Percentiles rank a stretch among this genome's conserved stretches.
Evolutionary conservation across 192 early-diverging fungal species (phyloP).

Genomic region (Linderina pennispora): DNA sequence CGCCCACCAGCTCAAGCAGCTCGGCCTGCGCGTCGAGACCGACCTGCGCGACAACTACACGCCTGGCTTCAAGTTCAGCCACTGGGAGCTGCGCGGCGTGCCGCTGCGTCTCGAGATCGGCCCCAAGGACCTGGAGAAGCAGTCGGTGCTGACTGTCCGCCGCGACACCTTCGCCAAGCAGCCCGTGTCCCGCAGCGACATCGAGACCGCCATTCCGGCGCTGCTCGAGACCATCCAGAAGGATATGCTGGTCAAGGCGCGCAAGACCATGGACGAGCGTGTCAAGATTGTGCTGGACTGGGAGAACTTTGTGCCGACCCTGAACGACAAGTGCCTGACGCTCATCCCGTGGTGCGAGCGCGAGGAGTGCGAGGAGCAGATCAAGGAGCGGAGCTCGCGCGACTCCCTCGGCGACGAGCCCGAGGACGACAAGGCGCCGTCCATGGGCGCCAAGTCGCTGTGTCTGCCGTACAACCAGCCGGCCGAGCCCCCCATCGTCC

Average conservation of each 20-base stretch:
- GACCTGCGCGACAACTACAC: conserved; percentile 82
- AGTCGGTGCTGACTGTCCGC: conserved; percentile 70
- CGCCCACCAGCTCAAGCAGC: conserved; percentile 57
- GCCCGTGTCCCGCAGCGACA: conserved; percentile 53
- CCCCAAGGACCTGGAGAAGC: conserved; percentile 85
- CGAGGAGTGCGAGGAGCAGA: conserved; percentile 85
- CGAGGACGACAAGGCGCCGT: conserved; percentile 93
- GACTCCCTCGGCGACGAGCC: conserved; percentile 60
- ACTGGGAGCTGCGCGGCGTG: conserved; percentile 98
- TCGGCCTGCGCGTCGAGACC: conserved; percentile 71
- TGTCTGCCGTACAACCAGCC: conserved; percentile 97
- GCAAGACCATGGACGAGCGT: conserved; percentile 64
- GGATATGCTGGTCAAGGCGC: conserved; percentile 88
- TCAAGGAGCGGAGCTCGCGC: conserved; percentile 87
- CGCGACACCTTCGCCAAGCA: conserved; percentile 70
- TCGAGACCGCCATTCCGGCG: conserved; percentile 55
- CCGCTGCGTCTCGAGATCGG: conserved; percentile 96
- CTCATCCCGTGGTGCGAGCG: conserved; percentile 97
- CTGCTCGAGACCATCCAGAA: conserved; percentile 74
- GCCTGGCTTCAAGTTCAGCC: conserved; percentile 97
- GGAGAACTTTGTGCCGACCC: conserved; percentile 88
- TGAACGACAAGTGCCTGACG: conserved; percentile 82
- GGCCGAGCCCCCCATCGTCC: conserved; percentile 68
- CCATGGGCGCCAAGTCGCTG: conserved; percentile 99
- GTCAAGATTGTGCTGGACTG: conserved; percentile 76